Evolutionary conservation across 1,284 basidiomycete species (phyloP), one percentile per base, ranked within the genome.

Genomic region (Neotropicomus parvogracilis): DNA sequence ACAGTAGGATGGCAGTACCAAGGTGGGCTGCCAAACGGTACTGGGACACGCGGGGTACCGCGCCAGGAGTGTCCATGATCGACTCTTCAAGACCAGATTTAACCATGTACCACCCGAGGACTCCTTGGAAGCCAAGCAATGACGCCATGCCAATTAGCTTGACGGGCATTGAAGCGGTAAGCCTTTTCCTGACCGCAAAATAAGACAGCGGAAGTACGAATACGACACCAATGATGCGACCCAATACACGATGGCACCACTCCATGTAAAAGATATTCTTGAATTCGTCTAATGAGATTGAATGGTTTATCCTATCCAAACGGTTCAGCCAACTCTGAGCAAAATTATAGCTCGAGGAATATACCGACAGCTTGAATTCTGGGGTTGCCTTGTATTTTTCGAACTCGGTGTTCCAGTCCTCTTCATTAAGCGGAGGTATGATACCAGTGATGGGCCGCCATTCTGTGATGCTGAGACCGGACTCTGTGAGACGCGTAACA

Each of bases 31-130:
- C 95, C 14, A 99, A 81, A 8, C 97, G 80, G 70, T 99, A 99
- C 67, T 99, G 97, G 29, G 91, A 95, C 13, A 99, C 97, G 2
- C 97, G 85, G 1, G 97, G 92, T 9, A 94, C 85, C 12, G 85
- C 83, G n/a, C 83, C 85, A 13, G 90, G 89, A 16, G 78, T 86
- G 11, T 83, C 79, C 70, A 97, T 75, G 49, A 93, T 75, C 16
- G 88, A 79, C 49, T 91, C 82, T 59, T 93, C 88, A 11, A 99
- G 75, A 1, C 97, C 97, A 10, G 92, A 95, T 65, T 97, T 91
- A 53, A 99, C 97, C 97, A 99, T 99, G 75, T 97, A 97, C 97
- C 97, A 99, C 24, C 97, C 97, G 17, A 99, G 77, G 14, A 82
- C 80, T 33, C 97, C 97, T 68, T 99, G 91, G 28, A 84, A 84